phyloP scores from a whole-genome alignment of 2,329 filamentous ascomycete genomes.

The Penicillium sp. region DNA sequence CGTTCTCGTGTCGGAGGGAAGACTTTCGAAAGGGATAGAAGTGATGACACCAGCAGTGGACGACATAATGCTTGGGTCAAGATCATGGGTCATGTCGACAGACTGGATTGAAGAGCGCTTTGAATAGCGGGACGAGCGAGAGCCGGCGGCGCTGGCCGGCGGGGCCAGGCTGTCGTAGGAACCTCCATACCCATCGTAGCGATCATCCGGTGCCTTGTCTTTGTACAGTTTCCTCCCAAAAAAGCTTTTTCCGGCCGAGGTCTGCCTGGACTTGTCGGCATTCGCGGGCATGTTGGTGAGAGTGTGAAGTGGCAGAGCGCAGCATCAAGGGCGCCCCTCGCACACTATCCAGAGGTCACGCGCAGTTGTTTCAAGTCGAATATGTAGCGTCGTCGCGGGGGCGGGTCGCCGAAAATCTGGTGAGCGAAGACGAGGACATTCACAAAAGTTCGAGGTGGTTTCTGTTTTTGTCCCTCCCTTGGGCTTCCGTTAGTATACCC shows the following conservation, averaged over 20 bases:
- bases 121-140: slow-evolving; percentile 71
- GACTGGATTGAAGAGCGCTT: slow-evolving; percentile 72
- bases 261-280: slow-evolving; percentile 78
- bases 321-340: slow-evolving; percentile 32
- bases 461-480: slow-evolving; percentile 23
- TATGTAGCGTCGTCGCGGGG: background rate
- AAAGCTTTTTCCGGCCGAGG: slow-evolving; percentile 77
- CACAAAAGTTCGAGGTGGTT: slow-evolving; percentile 14
- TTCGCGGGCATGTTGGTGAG: slow-evolving; percentile 58
- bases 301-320: slow-evolving; percentile 32
- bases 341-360: slow-evolving; percentile 9
- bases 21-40: slow-evolving; percentile 80
- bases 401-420: slow-evolving; percentile 19
- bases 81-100: slow-evolving; percentile 65
- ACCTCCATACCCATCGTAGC: slow-evolving; percentile 60
- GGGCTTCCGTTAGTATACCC: slow-evolving; percentile 22
- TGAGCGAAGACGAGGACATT: slow-evolving; percentile 18
- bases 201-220: slow-evolving; percentile 70
- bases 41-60: slow-evolving; percentile 81
- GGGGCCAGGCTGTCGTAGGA: slow-evolving; percentile 60
- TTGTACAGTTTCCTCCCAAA: slow-evolving; percentile 79
- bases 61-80: slow-evolving; percentile 63
- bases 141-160: slow-evolving; percentile 62
- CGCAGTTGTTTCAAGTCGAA: background rate
- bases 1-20: slow-evolving; percentile 64